phyloP scores from a whole-genome alignment of 208 protist species.

The Histomonas meleagridis region DNA sequence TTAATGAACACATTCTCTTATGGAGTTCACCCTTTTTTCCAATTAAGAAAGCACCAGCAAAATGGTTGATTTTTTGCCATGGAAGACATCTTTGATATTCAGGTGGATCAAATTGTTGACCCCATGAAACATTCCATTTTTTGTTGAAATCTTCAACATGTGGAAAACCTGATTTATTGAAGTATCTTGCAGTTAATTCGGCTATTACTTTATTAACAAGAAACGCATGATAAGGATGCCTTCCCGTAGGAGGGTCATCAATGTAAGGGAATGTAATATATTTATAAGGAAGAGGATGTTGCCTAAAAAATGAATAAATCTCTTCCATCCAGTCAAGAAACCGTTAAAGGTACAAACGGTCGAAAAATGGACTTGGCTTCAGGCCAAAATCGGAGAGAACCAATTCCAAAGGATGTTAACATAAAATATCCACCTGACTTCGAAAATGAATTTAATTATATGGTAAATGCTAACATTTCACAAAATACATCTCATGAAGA shows the following conservation, averaged over 20 bases:
- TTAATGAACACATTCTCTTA: neutral
- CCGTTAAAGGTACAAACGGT: too few species aligned
- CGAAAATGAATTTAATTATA: too few species aligned
- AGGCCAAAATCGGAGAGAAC: too few species aligned
- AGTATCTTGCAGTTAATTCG: neutral
- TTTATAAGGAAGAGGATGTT: neutral
- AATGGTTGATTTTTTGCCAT: constrained; percentile 35
- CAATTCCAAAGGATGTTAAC: too few species aligned
- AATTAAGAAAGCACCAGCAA: neutral
- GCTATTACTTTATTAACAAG: constrained; percentile 14
- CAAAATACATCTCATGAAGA: too few species aligned
- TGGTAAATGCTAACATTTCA: too few species aligned
- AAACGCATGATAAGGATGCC: neutral
- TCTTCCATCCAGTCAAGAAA: too few species aligned
- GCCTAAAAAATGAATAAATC: neutral
- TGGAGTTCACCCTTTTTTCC: neutral
- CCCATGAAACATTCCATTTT: neutral
- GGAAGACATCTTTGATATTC: neutral
- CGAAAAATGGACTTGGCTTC: too few species aligned
- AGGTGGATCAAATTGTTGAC: neutral
- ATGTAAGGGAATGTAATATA: neutral
- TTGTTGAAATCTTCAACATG: neutral
- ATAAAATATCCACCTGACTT: too few species aligned
- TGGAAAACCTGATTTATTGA: neutral
- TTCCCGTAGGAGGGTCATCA: neutral